Base-by-base conservation (phyloP, 2,329 filamentous ascomycete genomes). In the Coniochaeta sp. region DNA sequence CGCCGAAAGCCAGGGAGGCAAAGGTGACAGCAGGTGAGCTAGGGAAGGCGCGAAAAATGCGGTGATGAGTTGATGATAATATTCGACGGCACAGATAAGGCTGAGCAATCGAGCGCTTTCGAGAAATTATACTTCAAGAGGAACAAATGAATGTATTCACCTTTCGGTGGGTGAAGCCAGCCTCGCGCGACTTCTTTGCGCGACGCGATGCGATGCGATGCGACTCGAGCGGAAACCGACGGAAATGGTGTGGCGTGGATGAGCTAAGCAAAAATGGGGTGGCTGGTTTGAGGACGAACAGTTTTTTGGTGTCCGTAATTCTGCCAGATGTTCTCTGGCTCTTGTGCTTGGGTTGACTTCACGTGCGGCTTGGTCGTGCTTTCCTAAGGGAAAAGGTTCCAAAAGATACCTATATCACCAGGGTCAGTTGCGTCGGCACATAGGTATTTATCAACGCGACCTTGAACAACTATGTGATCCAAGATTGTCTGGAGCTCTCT, bases 81-180 rank as follows among this genome's bases (percentile, higher is more conserved):
- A 67, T 67, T 66, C 64, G 66, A 64, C 64, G 67, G 65, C 60
- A 63, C 69, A 24, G 24, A 24, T 47, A 8, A 6, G 43, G 43
- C 43, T 24, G 43, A 47, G 19, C 43, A 24, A 47, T 22, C 2
- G 43, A 24, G 19, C 22, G 19, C 22, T 19, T 22, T 24, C 8
- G 9, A 12, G n/a, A 47, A 12, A 24, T 47, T 9, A 36, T 36
- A n/a, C 16, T 19, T 43, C 16, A 24, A 12, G 43, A 47, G 19
- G 40, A 43, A 6, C 40, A 43, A 43, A 43, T 24, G 22, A 24
- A 24, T 47, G 43, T 11, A 12, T 22, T 47, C 43, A 47, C n/a
- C 19, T 47, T 24, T 22, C n/a, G 43, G 43, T 47, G 19, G 9
- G n/a, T 24, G 19, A n/a, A 24, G 47, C 22, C 47, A 52, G 47